These are phyloP conservation scores for Fusarium verticillioides DNA, from an alignment of 2,329 filamentous ascomycete genomes.

Conservation along the genomic window DNA sequence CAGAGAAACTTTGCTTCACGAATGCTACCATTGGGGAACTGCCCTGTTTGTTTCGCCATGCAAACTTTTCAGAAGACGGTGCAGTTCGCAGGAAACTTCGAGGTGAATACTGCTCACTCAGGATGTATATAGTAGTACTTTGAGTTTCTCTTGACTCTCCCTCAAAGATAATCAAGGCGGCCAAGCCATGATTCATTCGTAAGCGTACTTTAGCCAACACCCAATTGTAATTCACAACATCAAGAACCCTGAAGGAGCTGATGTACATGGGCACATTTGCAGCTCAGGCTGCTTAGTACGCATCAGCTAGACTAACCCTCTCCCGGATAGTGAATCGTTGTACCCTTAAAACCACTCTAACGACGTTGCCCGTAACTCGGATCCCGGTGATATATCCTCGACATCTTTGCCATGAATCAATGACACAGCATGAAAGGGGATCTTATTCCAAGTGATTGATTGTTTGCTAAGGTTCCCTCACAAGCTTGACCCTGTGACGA, in stretches of 20 bases:
- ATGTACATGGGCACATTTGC: not conserved
- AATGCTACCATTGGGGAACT: not conserved
- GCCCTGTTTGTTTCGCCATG: not conserved
- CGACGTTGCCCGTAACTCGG: not conserved
- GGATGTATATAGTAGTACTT: not conserved
- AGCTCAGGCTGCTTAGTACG: not conserved
- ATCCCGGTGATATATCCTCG: not conserved
- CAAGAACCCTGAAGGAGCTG: not conserved
- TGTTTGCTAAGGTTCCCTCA: conserved; percentile 10
- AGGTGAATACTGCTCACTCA: not conserved
- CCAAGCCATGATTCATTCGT: not conserved
- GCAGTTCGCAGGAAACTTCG: not conserved
- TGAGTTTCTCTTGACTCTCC: not conserved
- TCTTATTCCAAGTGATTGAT: not conserved
- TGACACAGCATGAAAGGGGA: not conserved
- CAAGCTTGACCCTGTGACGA: conserved; percentile 34
- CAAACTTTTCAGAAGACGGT: not conserved
- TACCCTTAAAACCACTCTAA: conserved; percentile 8
- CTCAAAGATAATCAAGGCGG: too few relatives aligned
- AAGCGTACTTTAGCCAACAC: too few relatives aligned
- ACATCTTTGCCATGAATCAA: not conserved
- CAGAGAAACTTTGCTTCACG: not conserved
- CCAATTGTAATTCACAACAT: not conserved
- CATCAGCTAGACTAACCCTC: not conserved
- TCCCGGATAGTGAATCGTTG: conserved; percentile 12